Base-by-base conservation (phyloP, 176 grass and related monocot species). In the Oryza glaberrima region DNA sequence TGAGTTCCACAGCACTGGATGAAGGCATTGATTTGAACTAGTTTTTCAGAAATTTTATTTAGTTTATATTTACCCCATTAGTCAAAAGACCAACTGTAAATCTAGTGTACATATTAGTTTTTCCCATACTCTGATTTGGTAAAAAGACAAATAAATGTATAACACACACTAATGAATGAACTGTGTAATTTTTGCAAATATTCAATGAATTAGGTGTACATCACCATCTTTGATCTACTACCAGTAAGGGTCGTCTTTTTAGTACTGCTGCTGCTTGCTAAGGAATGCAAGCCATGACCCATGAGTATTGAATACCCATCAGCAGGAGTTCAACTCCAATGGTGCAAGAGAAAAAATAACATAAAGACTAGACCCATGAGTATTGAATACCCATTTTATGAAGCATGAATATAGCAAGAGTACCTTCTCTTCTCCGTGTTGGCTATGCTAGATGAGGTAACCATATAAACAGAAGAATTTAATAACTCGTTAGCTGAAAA, bases 21-120 rank as follows among this genome's bases (percentile, higher is more conserved):
- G 91, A 98, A 90, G 96, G 96, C 80, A 14, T 95, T 38, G 96
- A 98, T 85, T 60, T 90, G 44, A 75, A 54, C 73, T 94, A 87
- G 66, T 83, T 76, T 82, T 75, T 28, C 44, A 35, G 83, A 26
- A 19, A 41, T 2, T 14, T 41, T 3, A 30, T 69, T 7, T 28
- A 25, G 4, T 60, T 69, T n/a, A 14, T 34, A 46, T 71, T 90
- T 41, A 64, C 74, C 61, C 46, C 47, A 41, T 69, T 87, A 51
- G 26, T 36, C 28, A 3, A 20, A 20, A 3, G 7, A 47, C 6
- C 28, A 56, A 67, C 34, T 81, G 80, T 79, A 89, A 48, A 61
- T 67, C 25, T 32, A 87, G 70, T 87, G 75, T 90, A 93, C 28
- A 86, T 82, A 83, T 43, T 48, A 40, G 7, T 79, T 4, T 80